Percentiles rank a stretch among this genome's conserved stretches.
Evolutionary conservation across 2,329 filamentous ascomycete genomes (phyloP).

Genomic region (Coccinonectria pachysandricola): DNA sequence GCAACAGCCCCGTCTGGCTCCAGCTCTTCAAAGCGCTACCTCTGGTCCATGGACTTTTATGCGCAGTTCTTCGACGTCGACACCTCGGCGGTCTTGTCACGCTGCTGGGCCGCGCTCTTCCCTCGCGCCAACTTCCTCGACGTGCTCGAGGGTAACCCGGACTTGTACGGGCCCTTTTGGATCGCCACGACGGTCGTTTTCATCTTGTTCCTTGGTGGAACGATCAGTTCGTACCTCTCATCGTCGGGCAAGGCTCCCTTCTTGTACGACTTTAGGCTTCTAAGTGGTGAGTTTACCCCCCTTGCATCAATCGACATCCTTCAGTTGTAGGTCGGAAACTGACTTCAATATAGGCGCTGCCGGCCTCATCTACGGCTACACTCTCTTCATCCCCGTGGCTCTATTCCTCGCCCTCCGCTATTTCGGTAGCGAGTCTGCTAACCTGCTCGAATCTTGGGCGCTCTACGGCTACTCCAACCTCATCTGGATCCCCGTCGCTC

Average conservation of each 20-base stretch:
- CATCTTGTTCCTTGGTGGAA: conserved; percentile 90
- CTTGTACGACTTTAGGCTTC: conserved; percentile 79
- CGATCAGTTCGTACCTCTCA: conserved; percentile 83
- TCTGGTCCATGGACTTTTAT: conserved; percentile 92
- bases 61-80: conserved; percentile 98
- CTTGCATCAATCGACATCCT: conserved; percentile 1
- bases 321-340: too few species aligned
- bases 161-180: conserved; percentile 96
- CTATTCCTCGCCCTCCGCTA: conserved; percentile 86
- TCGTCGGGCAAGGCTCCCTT: conserved; percentile 61
- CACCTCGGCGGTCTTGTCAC: conserved; percentile 75
- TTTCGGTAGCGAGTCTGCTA: conserved; percentile 89
- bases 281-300: conserved; percentile 54
- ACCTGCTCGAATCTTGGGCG: conserved; percentile 89
- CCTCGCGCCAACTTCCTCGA: conserved; percentile 93
- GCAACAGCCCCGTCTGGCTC: conserved; percentile 38
- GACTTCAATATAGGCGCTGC: conserved; percentile 73
- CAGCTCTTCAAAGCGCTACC: conserved; percentile 63
- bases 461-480: conserved; percentile 95
- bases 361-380: conserved; percentile 92
- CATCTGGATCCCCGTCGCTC: conserved; percentile 90
- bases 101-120: conserved; percentile 82
- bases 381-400: conserved; percentile 69
- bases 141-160: conserved; percentile 90
- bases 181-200: conserved; percentile 96